A percentile compares a stretch with the other conserved stretches of the same genome.
Evolutionary conservation across 192 early-diverging fungal species (phyloP).

Genomic region (Cetraspora pellucida): DNA sequence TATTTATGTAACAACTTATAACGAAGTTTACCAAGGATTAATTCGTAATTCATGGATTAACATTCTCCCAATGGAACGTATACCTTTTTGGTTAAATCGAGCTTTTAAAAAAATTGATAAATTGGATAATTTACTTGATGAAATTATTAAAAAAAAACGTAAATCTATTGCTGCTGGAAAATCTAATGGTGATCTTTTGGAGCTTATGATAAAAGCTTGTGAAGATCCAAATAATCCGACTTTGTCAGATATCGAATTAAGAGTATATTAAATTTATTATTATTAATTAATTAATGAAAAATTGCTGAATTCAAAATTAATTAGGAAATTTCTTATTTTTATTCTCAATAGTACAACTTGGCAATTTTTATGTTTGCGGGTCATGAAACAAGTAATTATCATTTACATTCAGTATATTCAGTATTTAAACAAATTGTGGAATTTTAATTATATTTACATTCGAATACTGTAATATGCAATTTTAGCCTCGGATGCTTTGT

Average conservation of each 20-base stretch:
- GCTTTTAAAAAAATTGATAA: not conserved
- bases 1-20: not conserved
- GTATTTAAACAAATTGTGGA: not conserved
- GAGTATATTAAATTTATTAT: not conserved
- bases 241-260: not conserved
- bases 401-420: not conserved
- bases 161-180: not conserved
- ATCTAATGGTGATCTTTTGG: not conserved
- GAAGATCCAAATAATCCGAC: not conserved
- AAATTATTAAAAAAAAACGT: not conserved
- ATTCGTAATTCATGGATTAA: not conserved
- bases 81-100: not conserved
- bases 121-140: not conserved
- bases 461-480: not conserved
- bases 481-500: not conserved
- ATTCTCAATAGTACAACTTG: not conserved
- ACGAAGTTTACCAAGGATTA: not conserved
- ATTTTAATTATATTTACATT: not conserved
- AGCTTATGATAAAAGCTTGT: not conserved
- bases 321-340: no score
- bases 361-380: conserved; percentile 1
- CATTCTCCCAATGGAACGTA: not conserved
- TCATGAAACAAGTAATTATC: conserved; percentile 8
- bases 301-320: not conserved
- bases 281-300: not conserved